phyloP scores from a whole-genome alignment of 2,329 filamentous ascomycete species.

The Apiospora saccharicola region DNA sequence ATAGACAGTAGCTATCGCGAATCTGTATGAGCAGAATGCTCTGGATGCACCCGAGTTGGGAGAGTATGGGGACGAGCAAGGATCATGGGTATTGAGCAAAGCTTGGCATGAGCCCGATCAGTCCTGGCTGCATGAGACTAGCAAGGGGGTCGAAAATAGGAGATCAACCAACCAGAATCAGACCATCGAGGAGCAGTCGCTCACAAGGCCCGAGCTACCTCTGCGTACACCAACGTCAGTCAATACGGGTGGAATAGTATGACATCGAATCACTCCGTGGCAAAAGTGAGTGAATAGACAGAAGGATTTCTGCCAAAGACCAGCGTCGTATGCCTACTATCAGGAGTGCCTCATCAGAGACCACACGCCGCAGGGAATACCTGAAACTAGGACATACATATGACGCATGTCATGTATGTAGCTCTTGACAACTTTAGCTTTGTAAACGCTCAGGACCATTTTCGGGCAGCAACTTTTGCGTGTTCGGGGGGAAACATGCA shows the following conservation, averaged over 20 bases:
- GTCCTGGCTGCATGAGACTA: conserved; percentile 10
- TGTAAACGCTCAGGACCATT: neutral
- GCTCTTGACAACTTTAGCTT: too few relatives aligned
- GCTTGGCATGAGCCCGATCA: conserved; percentile 13
- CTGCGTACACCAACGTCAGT: neutral
- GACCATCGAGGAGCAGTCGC: neutral
- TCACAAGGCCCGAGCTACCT: neutral
- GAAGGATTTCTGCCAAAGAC: neutral
- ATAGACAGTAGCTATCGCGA: neutral
- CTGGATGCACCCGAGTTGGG: conserved; percentile 3
- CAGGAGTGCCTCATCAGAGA: neutral
- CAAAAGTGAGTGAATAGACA: neutral
- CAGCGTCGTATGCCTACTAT: neutral
- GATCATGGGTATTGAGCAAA: neutral
- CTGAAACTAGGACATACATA: neutral
- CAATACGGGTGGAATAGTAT: neutral
- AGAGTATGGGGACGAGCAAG: neutral
- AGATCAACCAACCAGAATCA: conserved; percentile 15
- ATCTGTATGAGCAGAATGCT: neutral
- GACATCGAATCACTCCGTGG: neutral
- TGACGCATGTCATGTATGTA: conserved; percentile 1
- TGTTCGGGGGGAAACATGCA: too few relatives aligned
- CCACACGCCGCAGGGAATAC: neutral
- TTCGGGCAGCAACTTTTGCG: neutral
- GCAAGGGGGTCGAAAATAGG: conserved; percentile 1